phyloP scores from a whole-genome alignment of 306 rosid species.

The Pterocarpus santalinus region DNA sequence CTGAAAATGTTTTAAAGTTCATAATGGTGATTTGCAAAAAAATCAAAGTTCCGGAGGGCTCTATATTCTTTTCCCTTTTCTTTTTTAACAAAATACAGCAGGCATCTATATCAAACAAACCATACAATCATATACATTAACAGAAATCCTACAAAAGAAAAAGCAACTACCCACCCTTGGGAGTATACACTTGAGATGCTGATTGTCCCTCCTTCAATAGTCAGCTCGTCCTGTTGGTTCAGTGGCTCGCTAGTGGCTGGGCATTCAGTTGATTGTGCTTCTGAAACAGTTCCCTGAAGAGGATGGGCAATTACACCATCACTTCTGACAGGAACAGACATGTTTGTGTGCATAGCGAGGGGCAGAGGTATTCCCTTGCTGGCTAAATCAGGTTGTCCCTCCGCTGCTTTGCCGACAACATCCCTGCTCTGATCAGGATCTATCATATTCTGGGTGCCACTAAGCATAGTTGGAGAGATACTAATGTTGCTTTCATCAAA shows the following conservation, averaged over 20 bases:
- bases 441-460: slow-evolving; percentile 62
- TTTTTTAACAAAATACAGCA: background rate
- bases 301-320: slow-evolving; percentile 77
- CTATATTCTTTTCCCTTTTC: too few species aligned
- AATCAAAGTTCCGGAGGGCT: too few species aligned
- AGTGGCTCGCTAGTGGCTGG: slow-evolving; percentile 60
- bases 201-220: slow-evolving; percentile 92
- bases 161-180: slow-evolving; percentile 77
- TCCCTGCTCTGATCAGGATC: slow-evolving; percentile 72
- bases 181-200: slow-evolving; percentile 92
- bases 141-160: background rate
- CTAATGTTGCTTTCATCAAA: slow-evolving; percentile 76
- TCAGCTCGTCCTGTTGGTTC: slow-evolving; percentile 71
- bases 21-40: too few species aligned
- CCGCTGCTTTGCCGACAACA: slow-evolving; percentile 59
- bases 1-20: too few species aligned
- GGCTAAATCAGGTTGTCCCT: slow-evolving; percentile 70
- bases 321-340: slow-evolving; percentile 67
- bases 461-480: slow-evolving; percentile 66
- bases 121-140: background rate
- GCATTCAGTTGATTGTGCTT: slow-evolving; percentile 73
- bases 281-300: slow-evolving; percentile 71
- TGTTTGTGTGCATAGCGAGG: slow-evolving; percentile 59
- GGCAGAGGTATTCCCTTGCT: slow-evolving; percentile 70
- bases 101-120: slow-evolving; percentile 18